phyloP scores from a whole-genome alignment of 1,284 basidiomycete species.

The Chalciporus sp. region DNA sequence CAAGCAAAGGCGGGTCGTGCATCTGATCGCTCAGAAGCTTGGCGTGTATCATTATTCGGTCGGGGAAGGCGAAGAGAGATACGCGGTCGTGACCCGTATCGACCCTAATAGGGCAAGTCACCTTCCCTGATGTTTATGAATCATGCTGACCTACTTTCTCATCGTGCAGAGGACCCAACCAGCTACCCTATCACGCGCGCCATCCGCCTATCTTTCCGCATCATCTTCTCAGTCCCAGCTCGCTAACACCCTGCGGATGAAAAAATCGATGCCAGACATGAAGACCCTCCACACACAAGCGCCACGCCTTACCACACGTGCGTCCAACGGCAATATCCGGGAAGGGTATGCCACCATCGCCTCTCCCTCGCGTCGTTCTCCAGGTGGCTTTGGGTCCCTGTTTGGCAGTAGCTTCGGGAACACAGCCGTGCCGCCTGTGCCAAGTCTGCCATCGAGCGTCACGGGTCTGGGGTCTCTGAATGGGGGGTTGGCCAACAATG shows the following conservation, averaged over 20 bases:
- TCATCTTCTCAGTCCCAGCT: constrained; percentile 49
- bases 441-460: constrained; percentile 65
- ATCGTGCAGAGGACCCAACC: constrained; percentile 40
- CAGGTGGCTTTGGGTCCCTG: constrained; percentile 67
- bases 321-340: constrained; percentile 89
- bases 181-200: constrained; percentile 73
- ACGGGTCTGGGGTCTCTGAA: constrained; percentile 42
- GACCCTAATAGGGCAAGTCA: constrained; percentile 72
- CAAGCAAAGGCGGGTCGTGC: constrained; percentile 90
- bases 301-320: constrained; percentile 77
- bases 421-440: constrained; percentile 71
- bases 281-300: constrained; percentile 81
- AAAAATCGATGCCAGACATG: constrained; percentile 97
- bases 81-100: constrained; percentile 90
- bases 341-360: constrained; percentile 90
- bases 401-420: constrained; percentile 49
- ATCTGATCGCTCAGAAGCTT: constrained; percentile 94
- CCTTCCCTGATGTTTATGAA: constrained; percentile 21
- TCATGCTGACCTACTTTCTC: constrained; percentile 19
- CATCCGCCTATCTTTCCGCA: constrained; percentile 68
- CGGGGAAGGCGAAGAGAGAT: constrained; percentile 90
- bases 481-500: constrained; percentile 33
- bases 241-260: constrained; percentile 71
- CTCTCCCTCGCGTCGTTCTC: constrained; percentile 73
- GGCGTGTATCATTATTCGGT: constrained; percentile 94